phyloP scores from a whole-genome alignment of 2,329 filamentous ascomycete species.

The Trematosphaeria pertusa region DNA sequence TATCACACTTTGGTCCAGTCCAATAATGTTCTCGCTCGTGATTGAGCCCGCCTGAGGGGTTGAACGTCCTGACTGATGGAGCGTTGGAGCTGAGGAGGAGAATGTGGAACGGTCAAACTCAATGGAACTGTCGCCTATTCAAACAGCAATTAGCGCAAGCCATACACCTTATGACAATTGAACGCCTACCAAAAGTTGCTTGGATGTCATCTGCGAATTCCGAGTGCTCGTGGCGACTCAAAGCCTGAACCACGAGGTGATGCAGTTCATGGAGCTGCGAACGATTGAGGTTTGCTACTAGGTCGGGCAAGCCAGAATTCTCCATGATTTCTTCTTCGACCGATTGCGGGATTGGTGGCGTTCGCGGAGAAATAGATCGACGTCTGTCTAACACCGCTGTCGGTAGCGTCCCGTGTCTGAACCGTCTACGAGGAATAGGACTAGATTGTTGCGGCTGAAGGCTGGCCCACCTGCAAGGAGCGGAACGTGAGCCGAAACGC shows the following conservation, averaged over 20 bases:
- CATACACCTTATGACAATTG: not conserved
- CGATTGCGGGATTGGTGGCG: not conserved
- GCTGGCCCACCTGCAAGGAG: not conserved
- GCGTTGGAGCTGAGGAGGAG: slow-evolving; percentile 3
- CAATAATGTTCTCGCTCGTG: not conserved
- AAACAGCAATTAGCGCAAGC: not conserved
- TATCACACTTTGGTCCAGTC: not conserved
- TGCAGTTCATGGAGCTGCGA: not conserved
- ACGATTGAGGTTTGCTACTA: not conserved
- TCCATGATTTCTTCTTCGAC: slow-evolving; percentile 1
- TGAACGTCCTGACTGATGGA: slow-evolving; percentile 6
- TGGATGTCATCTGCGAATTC: not conserved
- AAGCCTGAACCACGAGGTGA: not conserved
- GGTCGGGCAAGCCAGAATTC: not conserved
- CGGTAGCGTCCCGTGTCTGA: not conserved
- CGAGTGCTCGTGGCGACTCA: not conserved
- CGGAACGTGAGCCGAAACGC: not conserved
- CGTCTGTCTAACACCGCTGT: not conserved
- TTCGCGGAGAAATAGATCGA: not conserved
- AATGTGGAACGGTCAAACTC: slow-evolving; percentile 3
- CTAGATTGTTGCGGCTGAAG: not conserved
- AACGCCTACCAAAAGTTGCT: not conserved
- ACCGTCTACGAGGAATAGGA: not conserved
- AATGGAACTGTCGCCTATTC: not conserved
- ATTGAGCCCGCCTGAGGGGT: slow-evolving; percentile 9